phyloP scores from a whole-genome alignment of 805 yeast species.

The Candida gorgasii region DNA sequence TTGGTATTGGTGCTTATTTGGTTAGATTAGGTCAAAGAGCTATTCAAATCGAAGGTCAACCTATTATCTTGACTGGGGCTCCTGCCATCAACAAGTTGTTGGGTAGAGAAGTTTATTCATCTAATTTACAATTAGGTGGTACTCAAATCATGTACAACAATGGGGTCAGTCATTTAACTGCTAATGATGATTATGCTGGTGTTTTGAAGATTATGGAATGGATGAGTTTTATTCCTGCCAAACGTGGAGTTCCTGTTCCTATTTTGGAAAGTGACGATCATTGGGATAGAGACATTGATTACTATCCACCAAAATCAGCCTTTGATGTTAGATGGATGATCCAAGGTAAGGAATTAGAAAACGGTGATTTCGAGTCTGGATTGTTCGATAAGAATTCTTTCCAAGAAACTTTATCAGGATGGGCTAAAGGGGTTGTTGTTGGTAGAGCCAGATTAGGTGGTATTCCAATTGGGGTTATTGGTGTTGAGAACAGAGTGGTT shows the following conservation, averaged over 20 bases:
- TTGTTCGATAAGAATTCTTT: slow-evolving; percentile 90
- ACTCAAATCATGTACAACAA: slow-evolving; percentile 98
- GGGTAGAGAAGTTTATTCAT: slow-evolving; percentile 96
- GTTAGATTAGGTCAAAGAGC: slow-evolving; percentile 99
- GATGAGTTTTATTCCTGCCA: slow-evolving; percentile 93
- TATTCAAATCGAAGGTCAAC: slow-evolving; percentile 98
- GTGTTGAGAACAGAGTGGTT: slow-evolving; percentile 87
- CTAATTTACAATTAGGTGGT: slow-evolving; percentile 98
- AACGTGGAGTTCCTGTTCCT: slow-evolving; percentile 88
- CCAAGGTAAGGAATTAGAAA: slow-evolving; percentile 72
- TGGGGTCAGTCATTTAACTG: slow-evolving; percentile 98
- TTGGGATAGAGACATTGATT: slow-evolving; percentile 95
- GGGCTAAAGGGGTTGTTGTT: slow-evolving; percentile 98
- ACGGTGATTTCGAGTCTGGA: slow-evolving; percentile 78
- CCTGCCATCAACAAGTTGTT: slow-evolving; percentile 96
- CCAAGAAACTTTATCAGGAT: slow-evolving; percentile 94
- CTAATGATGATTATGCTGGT: slow-evolving; percentile 95
- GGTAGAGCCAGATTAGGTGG: slow-evolving; percentile 99
- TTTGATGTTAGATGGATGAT: slow-evolving; percentile 96
- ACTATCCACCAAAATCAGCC: slow-evolving; percentile 68
- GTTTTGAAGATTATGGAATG: slow-evolving; percentile 92
- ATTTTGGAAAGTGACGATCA: slow-evolving; percentile 75
- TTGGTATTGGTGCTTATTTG: slow-evolving; percentile 99
- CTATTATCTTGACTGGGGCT: slow-evolving; percentile 97
- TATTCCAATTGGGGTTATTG: slow-evolving; percentile 97